Evolutionary conservation across 2,329 filamentous ascomycete species (phyloP).

Genomic region (Scolecobasidium constrictum): DNA sequence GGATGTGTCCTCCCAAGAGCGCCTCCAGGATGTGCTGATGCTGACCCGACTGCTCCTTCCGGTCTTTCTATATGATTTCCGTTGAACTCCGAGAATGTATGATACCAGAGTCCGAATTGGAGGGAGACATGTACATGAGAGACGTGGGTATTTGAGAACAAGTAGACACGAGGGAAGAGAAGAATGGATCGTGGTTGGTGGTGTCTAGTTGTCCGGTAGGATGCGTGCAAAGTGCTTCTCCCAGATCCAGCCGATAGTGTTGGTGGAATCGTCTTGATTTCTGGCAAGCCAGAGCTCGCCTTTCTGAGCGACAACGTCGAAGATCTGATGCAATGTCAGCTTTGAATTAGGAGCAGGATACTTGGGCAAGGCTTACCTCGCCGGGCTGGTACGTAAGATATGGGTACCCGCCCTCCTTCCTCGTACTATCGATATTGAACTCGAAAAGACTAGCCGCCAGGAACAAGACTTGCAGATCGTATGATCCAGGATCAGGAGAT

Average conservation of each 20-base stretch:
- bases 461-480: slow-evolving; percentile 68
- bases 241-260: slow-evolving; percentile 94
- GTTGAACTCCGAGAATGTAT: no score
- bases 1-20: no score
- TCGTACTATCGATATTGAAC: slow-evolving; percentile 89
- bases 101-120: no score
- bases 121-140: no score
- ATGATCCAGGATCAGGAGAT: background rate
- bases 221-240: slow-evolving; percentile 72
- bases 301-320: slow-evolving; percentile 77
- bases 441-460: slow-evolving; percentile 90
- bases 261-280: slow-evolving; percentile 80
- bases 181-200: background rate
- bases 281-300: slow-evolving; percentile 95
- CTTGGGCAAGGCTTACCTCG: slow-evolving; percentile 48
- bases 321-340: slow-evolving; percentile 21
- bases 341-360: background rate
- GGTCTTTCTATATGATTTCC: no score
- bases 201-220: slow-evolving; percentile 5
- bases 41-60: no score
- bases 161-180: no score
- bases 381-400: slow-evolving; percentile 93
- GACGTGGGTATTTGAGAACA: no score
- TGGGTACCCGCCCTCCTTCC: slow-evolving; percentile 87
- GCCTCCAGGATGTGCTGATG: no score